Evolutionary conservation across 225 moss, liverwort and hornwort genomes (phyloP).

Genomic region (Marchantia polymorpha): DNA sequence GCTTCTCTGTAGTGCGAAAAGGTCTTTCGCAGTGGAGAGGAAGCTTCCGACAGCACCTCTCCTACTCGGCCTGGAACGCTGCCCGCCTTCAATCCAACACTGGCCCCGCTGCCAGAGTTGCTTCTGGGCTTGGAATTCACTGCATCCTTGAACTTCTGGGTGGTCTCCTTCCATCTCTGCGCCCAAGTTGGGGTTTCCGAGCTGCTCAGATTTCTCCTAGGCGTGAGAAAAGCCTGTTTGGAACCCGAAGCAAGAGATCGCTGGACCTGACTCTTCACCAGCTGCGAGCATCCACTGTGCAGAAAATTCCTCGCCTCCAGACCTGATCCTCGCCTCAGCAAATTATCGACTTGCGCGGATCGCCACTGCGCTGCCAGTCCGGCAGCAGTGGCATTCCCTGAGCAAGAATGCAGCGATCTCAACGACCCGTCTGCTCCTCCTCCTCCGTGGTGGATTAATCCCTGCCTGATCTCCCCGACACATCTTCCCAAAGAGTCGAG

Average conservation of each 20-base stretch:
- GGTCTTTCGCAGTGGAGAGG: slow-evolving; percentile 33
- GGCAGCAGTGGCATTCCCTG: neutral
- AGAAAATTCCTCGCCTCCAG: neutral
- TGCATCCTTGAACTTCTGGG: slow-evolving; percentile 28
- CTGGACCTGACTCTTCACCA: slow-evolving; percentile 15
- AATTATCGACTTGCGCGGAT: slow-evolving; percentile 1
- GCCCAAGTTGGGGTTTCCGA: slow-evolving; percentile 25
- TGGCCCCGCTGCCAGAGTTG: neutral
- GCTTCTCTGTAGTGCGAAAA: slow-evolving; percentile 63
- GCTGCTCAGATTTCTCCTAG: slow-evolving; percentile 28
- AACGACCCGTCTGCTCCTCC: neutral
- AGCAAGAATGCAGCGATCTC: slow-evolving; percentile 17
- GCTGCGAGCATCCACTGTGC: slow-evolving; percentile 4
- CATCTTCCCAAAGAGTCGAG: slow-evolving; percentile 11
- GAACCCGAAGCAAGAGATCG: neutral
- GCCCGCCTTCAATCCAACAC: slow-evolving; percentile 10
- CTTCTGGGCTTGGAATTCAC: slow-evolving; percentile 27
- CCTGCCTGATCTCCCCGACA: slow-evolving; percentile 9
- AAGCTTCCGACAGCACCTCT: slow-evolving; percentile 28
- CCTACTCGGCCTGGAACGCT: slow-evolving; percentile 8
- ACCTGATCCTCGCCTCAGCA: neutral
- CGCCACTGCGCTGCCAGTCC: neutral
- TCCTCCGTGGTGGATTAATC: slow-evolving; percentile 10
- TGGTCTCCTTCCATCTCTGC: slow-evolving; percentile 35
- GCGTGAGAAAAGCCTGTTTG: neutral